Evolutionary conservation across 2,329 filamentous ascomycete genomes (phyloP).

Genomic region (Colletotrichum destructivum): DNA sequence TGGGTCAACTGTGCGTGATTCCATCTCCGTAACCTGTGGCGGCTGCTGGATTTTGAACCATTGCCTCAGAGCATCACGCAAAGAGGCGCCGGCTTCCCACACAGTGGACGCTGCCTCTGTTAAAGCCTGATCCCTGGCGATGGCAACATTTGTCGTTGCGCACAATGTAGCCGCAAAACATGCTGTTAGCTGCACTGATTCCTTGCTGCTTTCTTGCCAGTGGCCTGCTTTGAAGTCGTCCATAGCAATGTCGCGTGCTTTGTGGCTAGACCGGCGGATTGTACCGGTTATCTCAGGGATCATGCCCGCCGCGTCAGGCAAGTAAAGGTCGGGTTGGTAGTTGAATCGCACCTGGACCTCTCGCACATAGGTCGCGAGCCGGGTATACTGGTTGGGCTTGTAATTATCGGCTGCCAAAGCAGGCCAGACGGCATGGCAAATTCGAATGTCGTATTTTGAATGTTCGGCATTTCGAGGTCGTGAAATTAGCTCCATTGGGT

Average conservation of each 20-base stretch:
- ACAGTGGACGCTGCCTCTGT: background rate
- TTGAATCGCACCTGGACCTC: background rate
- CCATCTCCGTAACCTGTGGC: background rate
- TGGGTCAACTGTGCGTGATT: background rate
- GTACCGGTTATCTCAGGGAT: background rate
- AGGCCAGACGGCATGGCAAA: background rate
- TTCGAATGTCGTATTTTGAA: background rate
- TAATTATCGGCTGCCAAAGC: background rate
- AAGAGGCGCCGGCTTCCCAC: background rate
- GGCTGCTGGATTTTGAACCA: background rate
- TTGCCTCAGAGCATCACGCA: background rate
- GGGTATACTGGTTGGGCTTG: background rate
- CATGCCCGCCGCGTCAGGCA: background rate
- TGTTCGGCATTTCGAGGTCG: no score
- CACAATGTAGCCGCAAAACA: background rate
- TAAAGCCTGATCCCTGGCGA: background rate
- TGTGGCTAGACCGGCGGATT: no score
- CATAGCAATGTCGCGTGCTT: background rate
- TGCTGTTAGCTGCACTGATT: background rate
- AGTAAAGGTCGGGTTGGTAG: background rate
- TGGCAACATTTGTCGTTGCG: background rate
- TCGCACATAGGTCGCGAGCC: background rate
- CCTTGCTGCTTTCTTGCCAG: background rate
- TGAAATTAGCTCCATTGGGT: no score
- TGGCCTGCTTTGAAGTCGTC: background rate